Evolutionary conservation across 2,329 filamentous ascomycete genomes (phyloP).

Genomic region (Trichoderma hamatum): DNA sequence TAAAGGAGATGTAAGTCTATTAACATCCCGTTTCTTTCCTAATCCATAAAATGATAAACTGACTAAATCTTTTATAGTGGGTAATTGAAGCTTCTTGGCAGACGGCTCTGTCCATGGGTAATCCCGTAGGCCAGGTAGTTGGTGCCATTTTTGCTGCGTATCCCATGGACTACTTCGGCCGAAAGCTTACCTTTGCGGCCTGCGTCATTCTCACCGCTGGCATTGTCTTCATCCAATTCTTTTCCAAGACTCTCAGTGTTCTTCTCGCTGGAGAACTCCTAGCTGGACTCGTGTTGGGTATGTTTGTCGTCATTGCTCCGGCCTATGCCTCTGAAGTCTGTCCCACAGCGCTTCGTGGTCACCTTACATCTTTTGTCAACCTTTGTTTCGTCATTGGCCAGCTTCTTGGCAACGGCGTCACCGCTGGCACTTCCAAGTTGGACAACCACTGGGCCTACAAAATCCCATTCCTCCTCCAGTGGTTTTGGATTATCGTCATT

Average conservation of each 20-base stretch:
- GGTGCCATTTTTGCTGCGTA: constrained; percentile 55
- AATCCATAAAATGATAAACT: too few species aligned
- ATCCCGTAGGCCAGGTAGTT: constrained; percentile 59
- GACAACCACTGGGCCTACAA: constrained; percentile 61
- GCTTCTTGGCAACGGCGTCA: constrained; percentile 36
- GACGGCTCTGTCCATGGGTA: constrained; percentile 54
- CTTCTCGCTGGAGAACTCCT: constrained; percentile 51
- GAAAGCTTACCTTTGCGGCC: constrained; percentile 56
- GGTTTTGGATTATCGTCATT: constrained; percentile 13
- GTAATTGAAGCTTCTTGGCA: constrained; percentile 50
- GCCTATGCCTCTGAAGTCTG: constrained; percentile 51
- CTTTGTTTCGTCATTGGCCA: constrained; percentile 49
- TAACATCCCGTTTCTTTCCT: too few species aligned
- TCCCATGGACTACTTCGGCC: constrained; percentile 42
- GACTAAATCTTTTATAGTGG: constrained; percentile 32
- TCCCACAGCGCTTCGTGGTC: constrained; percentile 45
- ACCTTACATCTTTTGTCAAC: constrained; percentile 48
- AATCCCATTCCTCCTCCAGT: constrained; percentile 38
- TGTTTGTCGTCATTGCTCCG: constrained; percentile 48
- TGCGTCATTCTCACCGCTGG: constrained; percentile 42
- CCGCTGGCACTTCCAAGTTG: constrained; percentile 26
- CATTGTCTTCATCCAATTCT: constrained; percentile 41
- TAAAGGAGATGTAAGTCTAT: constrained; percentile 36
- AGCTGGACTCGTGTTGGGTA: constrained; percentile 48
- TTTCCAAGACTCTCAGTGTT: constrained; percentile 41